Base-by-base conservation (phyloP, 2,329 filamentous ascomycete species). In the Alternaria sp. region DNA sequence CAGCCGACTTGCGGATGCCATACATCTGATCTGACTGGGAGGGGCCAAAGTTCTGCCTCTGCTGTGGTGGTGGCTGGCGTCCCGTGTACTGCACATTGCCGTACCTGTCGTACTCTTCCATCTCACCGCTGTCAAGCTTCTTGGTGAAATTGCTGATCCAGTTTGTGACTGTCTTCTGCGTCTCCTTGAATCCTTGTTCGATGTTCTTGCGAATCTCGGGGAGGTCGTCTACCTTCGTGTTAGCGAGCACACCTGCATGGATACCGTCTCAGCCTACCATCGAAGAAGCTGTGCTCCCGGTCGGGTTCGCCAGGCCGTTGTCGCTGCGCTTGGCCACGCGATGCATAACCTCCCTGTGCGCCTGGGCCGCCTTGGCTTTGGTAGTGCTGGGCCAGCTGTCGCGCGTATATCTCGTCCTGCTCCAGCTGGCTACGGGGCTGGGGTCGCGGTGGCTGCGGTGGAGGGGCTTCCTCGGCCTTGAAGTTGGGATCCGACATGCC, bases 61-160 rank as follows among this genome's bases (percentile, higher is more conserved):
- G 77, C 60, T 81, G 73, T 48, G 74, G 66, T 2, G 68, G 51
- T 27, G 45, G 44, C 16, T 57, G 59, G 25, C 62, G 65, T 16
- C 61, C 63, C n/a, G 55, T 60, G 27, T 61, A 49, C 5, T 72
- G 68, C n/a, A 72, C 68, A 54, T 77, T 75, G 18, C 86, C 85
- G 41, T 87, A 86, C 56, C 90, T 87, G 8, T 89, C 78, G 43
- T 78, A 77, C 18, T 80, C 87, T 25, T 93, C 91, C 55, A 90
- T 87, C 66, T 95, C 92, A 50, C 95, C 94, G 73, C 50, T 36
- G 22, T 98, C 94, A 34, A 99, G 87, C 79, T 90, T 92, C 86
- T 98, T 98, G 82, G 92, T 95, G 76, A 99, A 84, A 65, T 89
- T 93, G 52, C 87, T 91, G 71, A 99, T 93, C 94, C 94, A 98